Evolutionary conservation across 1,284 basidiomycete genomes (phyloP).

Genomic region (Tylopilus sp.): DNA sequence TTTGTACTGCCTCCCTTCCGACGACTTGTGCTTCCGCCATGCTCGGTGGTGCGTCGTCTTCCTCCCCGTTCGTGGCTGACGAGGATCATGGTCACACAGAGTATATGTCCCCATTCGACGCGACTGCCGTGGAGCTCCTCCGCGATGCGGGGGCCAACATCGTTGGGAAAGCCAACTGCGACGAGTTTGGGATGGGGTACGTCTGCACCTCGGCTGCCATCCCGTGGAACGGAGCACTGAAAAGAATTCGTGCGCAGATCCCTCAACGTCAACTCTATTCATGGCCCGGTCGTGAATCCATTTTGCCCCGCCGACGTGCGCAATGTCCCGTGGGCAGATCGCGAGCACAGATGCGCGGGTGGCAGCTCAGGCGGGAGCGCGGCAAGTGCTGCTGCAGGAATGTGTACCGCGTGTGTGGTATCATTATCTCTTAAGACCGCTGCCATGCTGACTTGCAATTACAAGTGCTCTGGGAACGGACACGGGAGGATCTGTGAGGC

Average conservation of each 20-base stretch:
- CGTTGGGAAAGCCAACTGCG: slow-evolving; percentile 89
- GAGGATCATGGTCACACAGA: slow-evolving; percentile 37
- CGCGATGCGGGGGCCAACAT: slow-evolving; percentile 65
- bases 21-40: slow-evolving; percentile 81
- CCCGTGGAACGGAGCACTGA: slow-evolving; percentile 2
- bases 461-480: slow-evolving; percentile 86
- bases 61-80: background rate
- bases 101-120: slow-evolving; percentile 81
- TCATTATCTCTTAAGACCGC: background rate
- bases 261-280: slow-evolving; percentile 61
- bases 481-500: slow-evolving; percentile 89
- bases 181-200: slow-evolving; percentile 98
- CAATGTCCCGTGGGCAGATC: slow-evolving; percentile 25
- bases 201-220: slow-evolving; percentile 14
- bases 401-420: slow-evolving; percentile 72
- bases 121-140: slow-evolving; percentile 74
- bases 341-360: slow-evolving; percentile 63
- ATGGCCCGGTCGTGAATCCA: slow-evolving; percentile 80
- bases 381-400: slow-evolving; percentile 71
- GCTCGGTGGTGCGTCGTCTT: slow-evolving; percentile 50
- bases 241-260: slow-evolving; percentile 45
- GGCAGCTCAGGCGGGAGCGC: slow-evolving; percentile 84
- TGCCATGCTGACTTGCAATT: slow-evolving; percentile 11
- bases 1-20: slow-evolving; percentile 62
- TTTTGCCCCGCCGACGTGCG: slow-evolving; percentile 32